Conservation (phyloP, 73 alveolate genomes). For the Effrenium voratum region DNA sequence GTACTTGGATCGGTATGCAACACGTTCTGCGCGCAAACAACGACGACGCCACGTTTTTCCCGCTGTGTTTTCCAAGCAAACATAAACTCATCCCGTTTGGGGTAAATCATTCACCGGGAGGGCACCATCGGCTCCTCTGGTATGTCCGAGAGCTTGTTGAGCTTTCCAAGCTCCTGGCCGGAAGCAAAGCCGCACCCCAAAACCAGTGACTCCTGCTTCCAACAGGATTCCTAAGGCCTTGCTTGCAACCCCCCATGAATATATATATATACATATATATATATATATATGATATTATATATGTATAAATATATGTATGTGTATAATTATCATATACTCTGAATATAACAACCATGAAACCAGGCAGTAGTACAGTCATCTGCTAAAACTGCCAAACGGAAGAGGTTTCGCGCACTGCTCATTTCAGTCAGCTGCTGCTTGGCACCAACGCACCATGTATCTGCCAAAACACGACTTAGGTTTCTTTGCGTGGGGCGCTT, state of each 20-base stretch:
- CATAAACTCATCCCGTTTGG: too few species aligned
- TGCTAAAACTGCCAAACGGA: not conserved
- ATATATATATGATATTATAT: not conserved
- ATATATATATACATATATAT: not conserved
- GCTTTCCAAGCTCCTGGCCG: too few species aligned
- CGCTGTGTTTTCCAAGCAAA: too few species aligned
- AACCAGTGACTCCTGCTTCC: not conserved
- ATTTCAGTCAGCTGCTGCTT: not conserved
- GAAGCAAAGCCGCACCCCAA: not conserved
- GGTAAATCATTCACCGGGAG: not conserved
- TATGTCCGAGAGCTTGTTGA: not conserved
- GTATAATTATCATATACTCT: not conserved
- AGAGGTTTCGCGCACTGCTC: not conserved
- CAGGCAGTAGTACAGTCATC: not conserved
- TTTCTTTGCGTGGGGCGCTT: not conserved
- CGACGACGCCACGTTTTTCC: too few species aligned
- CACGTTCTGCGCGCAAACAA: too few species aligned
- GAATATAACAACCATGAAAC: not conserved
- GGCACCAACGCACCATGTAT: constrained; percentile 27
- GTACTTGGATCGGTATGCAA: too few species aligned
- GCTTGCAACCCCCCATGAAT: not conserved
- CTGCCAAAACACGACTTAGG: not conserved
- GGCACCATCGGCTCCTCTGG: not conserved
- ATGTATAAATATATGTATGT: not conserved
- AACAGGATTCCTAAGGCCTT: not conserved